phyloP scores from a whole-genome alignment of 1,139 yeast genomes.

The Debaryomyces udenii region DNA sequence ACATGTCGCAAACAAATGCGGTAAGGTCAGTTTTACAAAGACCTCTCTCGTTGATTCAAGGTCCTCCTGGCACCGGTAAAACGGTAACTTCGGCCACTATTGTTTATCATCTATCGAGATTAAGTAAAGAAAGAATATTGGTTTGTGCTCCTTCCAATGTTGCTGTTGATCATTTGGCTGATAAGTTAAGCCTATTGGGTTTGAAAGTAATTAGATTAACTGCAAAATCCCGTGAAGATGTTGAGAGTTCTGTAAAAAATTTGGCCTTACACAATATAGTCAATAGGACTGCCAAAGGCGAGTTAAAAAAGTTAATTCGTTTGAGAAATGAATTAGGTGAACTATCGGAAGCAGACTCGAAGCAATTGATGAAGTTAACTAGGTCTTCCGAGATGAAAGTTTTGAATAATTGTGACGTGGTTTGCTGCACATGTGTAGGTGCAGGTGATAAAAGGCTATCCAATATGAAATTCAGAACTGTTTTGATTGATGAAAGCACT shows the following conservation, averaged over 20 bases:
- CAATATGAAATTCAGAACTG: constrained; percentile 65
- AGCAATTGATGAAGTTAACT: constrained; percentile 40
- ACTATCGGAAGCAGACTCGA: constrained; percentile 57
- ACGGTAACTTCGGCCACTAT: constrained; percentile 93
- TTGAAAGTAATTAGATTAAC: constrained; percentile 74
- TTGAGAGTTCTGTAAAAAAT: constrained; percentile 61
- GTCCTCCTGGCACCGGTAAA: constrained; percentile 99
- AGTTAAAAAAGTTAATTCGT: constrained; percentile 59
- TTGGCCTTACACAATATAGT: constrained; percentile 58
- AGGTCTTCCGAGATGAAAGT: constrained; percentile 53
- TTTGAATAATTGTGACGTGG: constrained; percentile 69
- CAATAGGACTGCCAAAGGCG: constrained; percentile 50
- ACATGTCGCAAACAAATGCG: constrained; percentile 79
- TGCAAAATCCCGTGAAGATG: constrained; percentile 80
- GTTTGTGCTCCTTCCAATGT: constrained; percentile 97
- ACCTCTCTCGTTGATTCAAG: constrained; percentile 87
- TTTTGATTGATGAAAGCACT: constrained; percentile 88
- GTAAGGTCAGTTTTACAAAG: constrained; percentile 69
- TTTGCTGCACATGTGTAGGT: constrained; percentile 91
- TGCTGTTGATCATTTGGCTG: constrained; percentile 90
- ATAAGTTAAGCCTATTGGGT: constrained; percentile 66
- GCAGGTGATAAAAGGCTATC: constrained; percentile 76
- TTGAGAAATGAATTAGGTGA: constrained; percentile 73
- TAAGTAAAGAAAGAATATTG: constrained; percentile 60
- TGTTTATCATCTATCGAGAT: constrained; percentile 69